These are phyloP conservation scores for Lophiostoma macrostomum DNA, from an alignment of 495 filamentous ascomycete species.

Conservation along the genomic window DNA sequence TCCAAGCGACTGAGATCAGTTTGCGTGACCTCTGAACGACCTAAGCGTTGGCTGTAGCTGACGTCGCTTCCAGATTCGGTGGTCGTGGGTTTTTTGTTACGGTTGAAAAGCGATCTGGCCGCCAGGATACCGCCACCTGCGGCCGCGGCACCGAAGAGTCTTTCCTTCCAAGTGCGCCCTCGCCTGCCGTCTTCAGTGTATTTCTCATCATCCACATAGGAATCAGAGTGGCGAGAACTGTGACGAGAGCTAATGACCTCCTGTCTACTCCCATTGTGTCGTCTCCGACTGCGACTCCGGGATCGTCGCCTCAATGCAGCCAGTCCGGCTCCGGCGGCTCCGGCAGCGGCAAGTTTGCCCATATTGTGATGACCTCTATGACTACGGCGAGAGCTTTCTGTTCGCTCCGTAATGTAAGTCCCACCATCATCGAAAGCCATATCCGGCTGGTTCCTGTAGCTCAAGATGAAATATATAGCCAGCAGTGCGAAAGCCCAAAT, in stretches of 20 bases:
- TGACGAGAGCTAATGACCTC: constrained; percentile 35
- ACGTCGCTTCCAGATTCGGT: constrained; percentile 54
- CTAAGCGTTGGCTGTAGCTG: constrained; percentile 35
- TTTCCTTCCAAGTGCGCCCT: constrained; percentile 53
- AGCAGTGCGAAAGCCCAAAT: constrained; percentile 67
- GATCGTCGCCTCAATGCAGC: constrained; percentile 51
- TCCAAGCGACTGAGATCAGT: constrained; percentile 43
- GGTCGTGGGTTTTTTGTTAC: constrained; percentile 50
- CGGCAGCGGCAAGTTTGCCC: constrained; percentile 44
- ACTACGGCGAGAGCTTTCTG: constrained; percentile 21
- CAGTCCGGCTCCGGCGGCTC: constrained; percentile 60
- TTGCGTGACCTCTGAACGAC: constrained; percentile 37
- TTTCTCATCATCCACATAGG: constrained; percentile 35
- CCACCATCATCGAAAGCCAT: constrained; percentile 50
- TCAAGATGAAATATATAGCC: constrained; percentile 68
- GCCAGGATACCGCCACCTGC: constrained; percentile 63
- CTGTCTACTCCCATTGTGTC: constrained; percentile 17
- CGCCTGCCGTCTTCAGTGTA: constrained; percentile 32
- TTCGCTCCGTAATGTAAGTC: constrained; percentile 48
- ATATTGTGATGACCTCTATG: constrained; percentile 25
- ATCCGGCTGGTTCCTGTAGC: constrained; percentile 56
- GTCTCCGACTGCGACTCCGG: constrained; percentile 28
- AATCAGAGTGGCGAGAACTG: constrained; percentile 32
- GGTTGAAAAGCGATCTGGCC: constrained; percentile 61
- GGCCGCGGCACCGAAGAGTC: constrained; percentile 64